phyloP scores from a whole-genome alignment of 306 rosid genomes.

The Quercus mongolica region DNA sequence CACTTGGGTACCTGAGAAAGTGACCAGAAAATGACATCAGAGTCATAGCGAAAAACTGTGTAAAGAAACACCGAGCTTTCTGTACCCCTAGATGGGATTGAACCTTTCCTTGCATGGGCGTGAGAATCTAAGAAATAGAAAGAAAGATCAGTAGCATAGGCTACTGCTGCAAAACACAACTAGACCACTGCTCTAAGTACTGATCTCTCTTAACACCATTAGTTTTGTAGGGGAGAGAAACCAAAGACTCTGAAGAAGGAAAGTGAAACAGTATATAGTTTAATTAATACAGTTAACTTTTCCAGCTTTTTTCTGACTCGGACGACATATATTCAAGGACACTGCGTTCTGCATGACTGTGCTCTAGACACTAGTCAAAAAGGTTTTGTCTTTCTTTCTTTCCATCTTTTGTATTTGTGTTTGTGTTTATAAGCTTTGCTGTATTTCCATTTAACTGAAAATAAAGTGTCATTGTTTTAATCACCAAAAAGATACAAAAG shows the following conservation, averaged over 20 bases:
- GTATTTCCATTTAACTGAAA: neutral
- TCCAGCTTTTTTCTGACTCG: constrained; percentile 40
- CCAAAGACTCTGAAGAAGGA: neutral
- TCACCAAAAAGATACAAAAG: neutral
- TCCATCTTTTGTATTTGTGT: no score
- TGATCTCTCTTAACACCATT: constrained; percentile 23
- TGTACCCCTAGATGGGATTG: constrained; percentile 35
- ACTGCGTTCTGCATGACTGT: constrained; percentile 30
- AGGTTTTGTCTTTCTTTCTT: neutral
- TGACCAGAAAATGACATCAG: constrained; percentile 80
- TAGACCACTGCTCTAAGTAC: constrained; percentile 27
- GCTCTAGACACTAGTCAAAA: constrained; percentile 13
- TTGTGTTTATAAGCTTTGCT: no score
- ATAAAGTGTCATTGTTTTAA: neutral
- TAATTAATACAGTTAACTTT: constrained; percentile 18
- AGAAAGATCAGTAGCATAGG: constrained; percentile 35
- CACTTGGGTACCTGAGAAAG: constrained; percentile 96
- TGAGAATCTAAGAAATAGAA: constrained; percentile 59
- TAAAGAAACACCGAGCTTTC: constrained; percentile 47
- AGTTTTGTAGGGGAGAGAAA: neutral
- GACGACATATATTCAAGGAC: constrained; percentile 42
- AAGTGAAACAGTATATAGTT: constrained; percentile 26
- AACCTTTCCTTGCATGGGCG: constrained; percentile 57
- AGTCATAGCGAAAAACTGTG: constrained; percentile 43
- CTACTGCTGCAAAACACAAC: constrained; percentile 37